Percentiles rank a stretch among this genome's conserved stretches.
Conservation (phyloP, 306 rosid species). For the Prosopis cineraria region DNA sequence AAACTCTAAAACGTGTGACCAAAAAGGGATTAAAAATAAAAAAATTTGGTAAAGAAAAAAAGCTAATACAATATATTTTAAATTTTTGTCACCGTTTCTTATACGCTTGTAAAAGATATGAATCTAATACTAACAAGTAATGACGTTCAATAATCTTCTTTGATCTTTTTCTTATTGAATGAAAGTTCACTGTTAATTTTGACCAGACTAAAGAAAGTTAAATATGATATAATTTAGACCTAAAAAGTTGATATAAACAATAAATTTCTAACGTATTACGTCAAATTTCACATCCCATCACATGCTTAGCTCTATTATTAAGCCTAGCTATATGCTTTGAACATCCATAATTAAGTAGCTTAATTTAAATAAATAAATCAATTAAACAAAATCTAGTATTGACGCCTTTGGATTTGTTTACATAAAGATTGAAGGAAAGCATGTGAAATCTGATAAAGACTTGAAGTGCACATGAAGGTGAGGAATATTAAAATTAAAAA, state of each 20-base stretch:
- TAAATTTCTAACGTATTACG: background rate
- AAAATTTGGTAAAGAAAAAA: no score
- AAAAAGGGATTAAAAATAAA: background rate
- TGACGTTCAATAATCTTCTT: background rate
- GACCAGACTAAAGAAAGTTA: background rate
- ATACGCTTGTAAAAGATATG: background rate
- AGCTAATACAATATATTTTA: no score
- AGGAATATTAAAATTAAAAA: slow-evolving; percentile 36
- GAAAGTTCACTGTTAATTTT: background rate
- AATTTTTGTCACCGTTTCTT: no score
- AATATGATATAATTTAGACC: background rate
- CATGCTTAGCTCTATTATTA: background rate
- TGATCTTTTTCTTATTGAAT: background rate
- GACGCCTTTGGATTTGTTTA: slow-evolving; percentile 45
- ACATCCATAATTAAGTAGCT: background rate
- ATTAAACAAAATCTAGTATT: slow-evolving; percentile 3
- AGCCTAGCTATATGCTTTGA: background rate
- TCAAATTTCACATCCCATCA: background rate
- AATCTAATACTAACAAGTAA: background rate
- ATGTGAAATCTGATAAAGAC: slow-evolving; percentile 54
- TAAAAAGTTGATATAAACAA: background rate
- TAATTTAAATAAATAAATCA: background rate
- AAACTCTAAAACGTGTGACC: background rate
- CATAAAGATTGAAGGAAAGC: slow-evolving; percentile 35
- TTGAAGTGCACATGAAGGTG: slow-evolving; percentile 75